Evolutionary conservation across 192 early-diverging fungal species (phyloP).

Genomic region (Chytriomyces sp.): DNA sequence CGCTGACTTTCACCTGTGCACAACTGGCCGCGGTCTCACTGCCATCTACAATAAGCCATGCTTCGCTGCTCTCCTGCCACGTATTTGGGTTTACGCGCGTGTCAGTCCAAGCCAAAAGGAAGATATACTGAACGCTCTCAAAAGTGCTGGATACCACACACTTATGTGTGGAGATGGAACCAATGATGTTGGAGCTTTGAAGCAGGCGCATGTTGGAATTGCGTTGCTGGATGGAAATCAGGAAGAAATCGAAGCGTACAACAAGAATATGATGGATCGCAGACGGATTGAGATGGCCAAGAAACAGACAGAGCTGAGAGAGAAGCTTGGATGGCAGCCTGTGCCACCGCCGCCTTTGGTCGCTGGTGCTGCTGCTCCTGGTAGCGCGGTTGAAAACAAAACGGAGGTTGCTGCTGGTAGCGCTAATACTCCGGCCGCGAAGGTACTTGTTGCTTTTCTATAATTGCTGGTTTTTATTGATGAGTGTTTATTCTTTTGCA

Average conservation of each 20-base stretch:
- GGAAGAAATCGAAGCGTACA: constrained; percentile 90
- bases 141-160: constrained; percentile 87
- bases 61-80: constrained; percentile 55
- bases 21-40: constrained; percentile 90
- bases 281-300: constrained; percentile 87
- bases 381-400: background rate
- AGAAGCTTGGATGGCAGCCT: constrained; percentile 78
- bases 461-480: background rate
- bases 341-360: constrained; percentile 42
- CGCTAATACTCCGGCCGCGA: background rate
- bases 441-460: background rate
- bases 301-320: constrained; percentile 83
- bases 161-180: constrained; percentile 99
- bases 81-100: constrained; percentile 89
- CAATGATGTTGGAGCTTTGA: constrained; percentile 98
- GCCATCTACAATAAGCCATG: constrained; percentile 55
- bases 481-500: constrained; percentile 13
- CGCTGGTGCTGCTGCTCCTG: constrained; percentile 17
- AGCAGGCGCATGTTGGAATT: constrained; percentile 98
- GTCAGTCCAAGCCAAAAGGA: constrained; percentile 97
- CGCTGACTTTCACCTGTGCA: constrained; percentile 85
- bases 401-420: background rate
- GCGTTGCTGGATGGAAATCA: constrained; percentile 91
- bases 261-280: constrained; percentile 74
- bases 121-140: constrained; percentile 88